phyloP scores from a whole-genome alignment of 2,329 filamentous ascomycete species.

The Penicillium sp. region DNA sequence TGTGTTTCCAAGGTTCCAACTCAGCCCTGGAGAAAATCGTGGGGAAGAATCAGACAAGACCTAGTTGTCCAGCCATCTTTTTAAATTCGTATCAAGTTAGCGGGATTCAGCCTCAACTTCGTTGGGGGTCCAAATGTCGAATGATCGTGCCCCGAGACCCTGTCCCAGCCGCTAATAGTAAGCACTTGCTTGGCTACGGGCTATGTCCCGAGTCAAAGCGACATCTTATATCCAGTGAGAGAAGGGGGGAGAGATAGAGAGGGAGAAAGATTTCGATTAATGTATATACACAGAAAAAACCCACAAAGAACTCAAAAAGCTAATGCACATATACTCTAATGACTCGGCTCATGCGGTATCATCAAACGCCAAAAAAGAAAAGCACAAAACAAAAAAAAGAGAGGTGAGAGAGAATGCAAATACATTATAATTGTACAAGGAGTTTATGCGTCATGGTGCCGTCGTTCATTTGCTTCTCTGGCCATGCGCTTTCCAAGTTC shows the following conservation, averaged over 20 bases:
- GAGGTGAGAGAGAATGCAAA: slow-evolving; percentile 19
- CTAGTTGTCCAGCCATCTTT: neutral
- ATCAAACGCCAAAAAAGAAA: slow-evolving; percentile 23
- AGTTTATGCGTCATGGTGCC: slow-evolving; percentile 28
- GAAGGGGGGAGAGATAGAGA: neutral
- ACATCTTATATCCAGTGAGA: neutral
- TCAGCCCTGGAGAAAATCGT: neutral
- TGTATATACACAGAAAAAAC: slow-evolving; percentile 2
- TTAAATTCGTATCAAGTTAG: slow-evolving; percentile 3
- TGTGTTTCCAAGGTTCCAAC: no score
- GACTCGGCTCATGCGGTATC: slow-evolving; percentile 26
- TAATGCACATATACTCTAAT: slow-evolving; percentile 18
- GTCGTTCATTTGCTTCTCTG: slow-evolving; percentile 66
- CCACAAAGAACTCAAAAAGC: slow-evolving; percentile 11
- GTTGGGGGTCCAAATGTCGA: neutral
- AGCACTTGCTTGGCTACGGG: neutral
- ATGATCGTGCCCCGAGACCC: slow-evolving; percentile 18
- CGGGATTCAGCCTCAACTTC: slow-evolving; percentile 23
- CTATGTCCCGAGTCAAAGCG: slow-evolving; percentile 20
- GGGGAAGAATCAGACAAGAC: neutral
- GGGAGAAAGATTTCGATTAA: slow-evolving; percentile 5
- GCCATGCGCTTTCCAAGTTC: slow-evolving; percentile 93
- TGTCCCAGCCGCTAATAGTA: slow-evolving; percentile 11
- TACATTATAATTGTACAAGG: slow-evolving; percentile 18
- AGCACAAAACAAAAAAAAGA: slow-evolving; percentile 5